Percentiles rank a stretch among this genome's conserved stretches.
Evolutionary conservation across 495 filamentous ascomycete genomes (phyloP).

Genomic region (Hypoxylon fragiforme): DNA sequence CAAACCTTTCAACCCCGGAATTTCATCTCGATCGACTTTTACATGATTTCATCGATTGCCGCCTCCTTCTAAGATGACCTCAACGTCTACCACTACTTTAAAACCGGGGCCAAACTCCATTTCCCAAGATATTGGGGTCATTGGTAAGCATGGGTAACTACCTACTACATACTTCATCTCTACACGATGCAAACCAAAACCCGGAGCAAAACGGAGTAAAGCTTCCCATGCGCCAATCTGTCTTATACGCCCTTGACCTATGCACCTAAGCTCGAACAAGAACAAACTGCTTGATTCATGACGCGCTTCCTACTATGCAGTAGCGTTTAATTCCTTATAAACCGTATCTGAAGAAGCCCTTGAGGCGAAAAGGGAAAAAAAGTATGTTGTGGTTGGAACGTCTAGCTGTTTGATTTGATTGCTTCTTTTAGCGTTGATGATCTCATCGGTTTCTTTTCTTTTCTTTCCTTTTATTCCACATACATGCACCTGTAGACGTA

Average conservation of each 20-base stretch:
- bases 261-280: too few species aligned
- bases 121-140: neutral
- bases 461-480: conserved; percentile 6
- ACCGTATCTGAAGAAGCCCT: too few species aligned
- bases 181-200: neutral
- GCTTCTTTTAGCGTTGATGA: conserved; percentile 18
- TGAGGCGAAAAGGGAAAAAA: too few species aligned
- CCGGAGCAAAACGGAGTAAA: conserved; percentile 22
- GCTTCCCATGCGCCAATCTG: conserved; percentile 11
- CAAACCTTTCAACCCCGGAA: neutral
- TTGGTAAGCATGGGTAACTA: conserved; percentile 6
- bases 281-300: too few species aligned
- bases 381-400: too few species aligned
- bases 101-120: neutral
- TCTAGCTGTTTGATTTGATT: neutral
- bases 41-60: conserved; percentile 38
- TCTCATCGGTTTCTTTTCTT: conserved; percentile 15
- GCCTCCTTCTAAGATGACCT: conserved; percentile 23
- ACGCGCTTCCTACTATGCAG: too few species aligned
- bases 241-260: too few species aligned
- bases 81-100: conserved; percentile 6
- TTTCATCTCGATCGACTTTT: conserved; percentile 21
- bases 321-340: too few species aligned
- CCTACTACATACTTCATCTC: neutral
- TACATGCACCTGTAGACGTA: conserved; percentile 4